A percentile compares a stretch with the other conserved stretches of the same genome.
These are phyloP conservation scores for Fusarium kyushuense DNA, from an alignment of 2,329 filamentous ascomycete genomes.

Conservation along the genomic window DNA sequence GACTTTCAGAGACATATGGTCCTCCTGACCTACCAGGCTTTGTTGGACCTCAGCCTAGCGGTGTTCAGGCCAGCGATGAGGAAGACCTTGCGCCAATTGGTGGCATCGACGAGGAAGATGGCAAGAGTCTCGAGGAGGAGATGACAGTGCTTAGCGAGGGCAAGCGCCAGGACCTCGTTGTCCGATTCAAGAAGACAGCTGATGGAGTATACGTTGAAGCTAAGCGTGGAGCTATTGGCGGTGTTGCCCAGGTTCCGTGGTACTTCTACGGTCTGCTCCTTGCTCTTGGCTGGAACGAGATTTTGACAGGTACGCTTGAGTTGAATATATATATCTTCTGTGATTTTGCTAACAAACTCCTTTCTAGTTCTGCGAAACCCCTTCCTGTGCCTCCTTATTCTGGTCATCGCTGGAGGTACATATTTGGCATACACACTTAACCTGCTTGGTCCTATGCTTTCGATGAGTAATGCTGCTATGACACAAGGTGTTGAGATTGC, in stretches of 20 bases:
- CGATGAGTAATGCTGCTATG: constrained; percentile 91
- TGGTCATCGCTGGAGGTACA: constrained; percentile 79
- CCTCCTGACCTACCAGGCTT: constrained; percentile 87
- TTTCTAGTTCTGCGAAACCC: constrained; percentile 88
- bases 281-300: constrained; percentile 98
- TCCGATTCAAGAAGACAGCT: constrained; percentile 97
- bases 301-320: constrained; percentile 80
- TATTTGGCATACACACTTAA: constrained; percentile 96
- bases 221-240: constrained; percentile 95
- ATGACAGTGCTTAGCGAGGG: constrained; percentile 93
- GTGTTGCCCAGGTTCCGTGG: constrained; percentile 90
- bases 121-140: constrained; percentile 94
- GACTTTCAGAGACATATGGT: constrained; percentile 77
- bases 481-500: constrained; percentile 89
- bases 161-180: constrained; percentile 90
- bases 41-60: constrained; percentile 81
- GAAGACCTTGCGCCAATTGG: constrained; percentile 91
- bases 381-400: constrained; percentile 88
- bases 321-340: neutral
- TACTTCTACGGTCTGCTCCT: constrained; percentile 94
- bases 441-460: constrained; percentile 93
- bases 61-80: constrained; percentile 84
- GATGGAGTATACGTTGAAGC: constrained; percentile 98
- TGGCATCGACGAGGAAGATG: constrained; percentile 93
- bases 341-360: constrained; percentile 19